Evolutionary conservation across 768 basidiomycete species (phyloP).

Genomic region (Cytidiella melzeri): DNA sequence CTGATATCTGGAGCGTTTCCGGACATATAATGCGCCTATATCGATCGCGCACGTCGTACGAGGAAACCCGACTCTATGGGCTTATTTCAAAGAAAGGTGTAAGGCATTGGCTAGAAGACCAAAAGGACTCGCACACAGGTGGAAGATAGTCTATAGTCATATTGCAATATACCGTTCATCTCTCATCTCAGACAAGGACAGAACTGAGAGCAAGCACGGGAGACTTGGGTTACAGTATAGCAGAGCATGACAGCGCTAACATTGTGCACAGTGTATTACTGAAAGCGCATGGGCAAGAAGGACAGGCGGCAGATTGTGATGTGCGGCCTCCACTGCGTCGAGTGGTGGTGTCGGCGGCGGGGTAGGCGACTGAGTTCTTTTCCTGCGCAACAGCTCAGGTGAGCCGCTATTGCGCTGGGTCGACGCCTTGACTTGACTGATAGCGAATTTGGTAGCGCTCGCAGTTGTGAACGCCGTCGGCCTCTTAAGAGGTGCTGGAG

Average conservation of each 20-base stretch:
- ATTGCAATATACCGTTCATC: too few species aligned
- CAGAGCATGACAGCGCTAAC: too few species aligned
- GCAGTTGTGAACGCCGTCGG: neutral
- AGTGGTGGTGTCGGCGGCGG: neutral
- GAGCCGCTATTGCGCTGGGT: too few species aligned
- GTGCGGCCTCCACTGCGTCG: too few species aligned
- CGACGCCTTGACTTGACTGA: too few species aligned
- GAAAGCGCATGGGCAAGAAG: too few species aligned
- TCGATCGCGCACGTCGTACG: conserved; percentile 39
- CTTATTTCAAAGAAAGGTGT: conserved; percentile 76
- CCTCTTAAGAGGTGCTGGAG: neutral
- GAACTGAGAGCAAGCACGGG: too few species aligned
- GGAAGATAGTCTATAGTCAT: neutral
- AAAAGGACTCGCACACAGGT: neutral
- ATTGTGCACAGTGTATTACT: too few species aligned
- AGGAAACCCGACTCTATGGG: conserved; percentile 42
- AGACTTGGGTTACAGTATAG: too few species aligned
- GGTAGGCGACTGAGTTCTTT: neutral
- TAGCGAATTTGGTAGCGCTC: too few species aligned
- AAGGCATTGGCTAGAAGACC: conserved; percentile 73
- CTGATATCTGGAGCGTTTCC: conserved; percentile 81
- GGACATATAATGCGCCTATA: conserved; percentile 85
- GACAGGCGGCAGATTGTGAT: too few species aligned
- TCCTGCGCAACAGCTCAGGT: neutral
- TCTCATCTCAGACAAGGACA: too few species aligned